Percentiles rank a stretch among this genome's conserved stretches.
Evolutionary conservation across 163 green algal species (phyloP).

Genomic region (Prototheca wickerhamii): DNA sequence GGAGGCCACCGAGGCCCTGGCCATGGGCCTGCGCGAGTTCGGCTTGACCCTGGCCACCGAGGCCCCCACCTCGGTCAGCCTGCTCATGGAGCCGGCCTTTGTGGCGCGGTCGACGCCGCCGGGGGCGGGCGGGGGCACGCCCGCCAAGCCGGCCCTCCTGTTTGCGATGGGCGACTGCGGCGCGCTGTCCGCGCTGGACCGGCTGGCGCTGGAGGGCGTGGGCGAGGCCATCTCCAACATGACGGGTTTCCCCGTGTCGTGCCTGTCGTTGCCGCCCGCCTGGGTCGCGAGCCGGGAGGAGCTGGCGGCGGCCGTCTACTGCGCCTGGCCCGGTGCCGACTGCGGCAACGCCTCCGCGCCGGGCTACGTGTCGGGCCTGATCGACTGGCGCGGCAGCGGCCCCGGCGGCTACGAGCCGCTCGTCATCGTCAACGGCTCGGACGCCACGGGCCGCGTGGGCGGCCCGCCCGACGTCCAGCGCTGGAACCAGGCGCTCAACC

Average conservation of each 20-base stretch:
- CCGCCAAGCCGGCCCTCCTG: constrained; percentile 19
- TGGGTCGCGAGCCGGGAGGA: constrained; percentile 3
- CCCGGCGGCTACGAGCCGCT: neutral
- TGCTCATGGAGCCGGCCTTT: constrained; percentile 45
- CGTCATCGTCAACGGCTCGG: constrained; percentile 23
- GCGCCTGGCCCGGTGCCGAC: constrained; percentile 24
- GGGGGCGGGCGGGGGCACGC: neutral
- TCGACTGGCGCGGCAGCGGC: neutral
- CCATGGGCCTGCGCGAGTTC: constrained; percentile 21
- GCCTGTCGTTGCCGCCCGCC: constrained; percentile 19
- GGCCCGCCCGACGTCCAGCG: constrained; percentile 16
- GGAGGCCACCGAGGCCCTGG: constrained; percentile 16
- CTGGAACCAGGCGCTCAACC: constrained; percentile 40
- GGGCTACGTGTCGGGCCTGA: neutral
- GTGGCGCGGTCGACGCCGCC: constrained; percentile 5
- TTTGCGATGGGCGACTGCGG: constrained; percentile 16
- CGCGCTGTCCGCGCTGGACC: neutral
- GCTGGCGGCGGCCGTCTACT: too few relatives aligned
- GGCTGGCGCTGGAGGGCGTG: neutral
- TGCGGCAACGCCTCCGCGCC: too few relatives aligned
- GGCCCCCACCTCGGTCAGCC: constrained; percentile 4
- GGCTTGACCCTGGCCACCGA: constrained; percentile 34
- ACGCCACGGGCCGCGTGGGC: constrained; percentile 1
- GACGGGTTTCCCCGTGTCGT: constrained; percentile 18
- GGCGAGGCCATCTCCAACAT: constrained; percentile 5